Percentiles rank a stretch among this genome's conserved stretches.
Conservation (phyloP, 257 asterid genomes). For the Fraxinus anomala region DNA sequence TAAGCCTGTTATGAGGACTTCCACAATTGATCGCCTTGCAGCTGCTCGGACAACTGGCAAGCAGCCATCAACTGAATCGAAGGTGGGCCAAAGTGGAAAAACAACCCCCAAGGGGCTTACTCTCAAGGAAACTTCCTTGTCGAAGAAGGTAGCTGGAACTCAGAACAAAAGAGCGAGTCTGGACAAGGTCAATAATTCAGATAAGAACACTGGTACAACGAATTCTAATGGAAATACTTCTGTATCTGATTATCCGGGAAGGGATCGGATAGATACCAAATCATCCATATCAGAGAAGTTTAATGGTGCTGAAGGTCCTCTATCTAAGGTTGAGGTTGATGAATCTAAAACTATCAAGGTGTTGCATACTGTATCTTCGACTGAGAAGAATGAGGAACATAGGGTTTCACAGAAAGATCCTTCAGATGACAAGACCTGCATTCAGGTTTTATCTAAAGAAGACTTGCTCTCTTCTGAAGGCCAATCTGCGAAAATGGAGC, state of each 20-base stretch:
- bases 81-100: constrained; percentile 40
- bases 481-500: constrained; percentile 26
- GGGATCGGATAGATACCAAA: constrained; percentile 3
- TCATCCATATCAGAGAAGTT: constrained; percentile 23
- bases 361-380: constrained; percentile 43
- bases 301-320: constrained; percentile 27
- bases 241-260: constrained; percentile 31
- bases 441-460: constrained; percentile 23
- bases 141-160: constrained; percentile 39
- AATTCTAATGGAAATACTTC: constrained; percentile 30
- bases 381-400: constrained; percentile 39
- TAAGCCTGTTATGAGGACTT: constrained; percentile 53
- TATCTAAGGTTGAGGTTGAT: constrained; percentile 13
- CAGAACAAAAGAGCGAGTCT: constrained; percentile 31
- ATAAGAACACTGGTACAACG: constrained; percentile 30
- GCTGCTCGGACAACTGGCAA: constrained; percentile 53
- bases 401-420: constrained; percentile 24
- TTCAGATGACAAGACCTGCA: constrained; percentile 31
- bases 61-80: constrained; percentile 40
- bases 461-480: constrained; percentile 19
- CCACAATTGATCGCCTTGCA: constrained; percentile 70
- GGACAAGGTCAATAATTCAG: constrained; percentile 35
- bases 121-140: constrained; percentile 8
- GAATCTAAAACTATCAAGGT: constrained; percentile 41
- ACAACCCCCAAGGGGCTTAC: constrained; percentile 35